Evolutionary conservation across 345 rosid species (phyloP).

Genomic region (Eutrema japonicum): DNA sequence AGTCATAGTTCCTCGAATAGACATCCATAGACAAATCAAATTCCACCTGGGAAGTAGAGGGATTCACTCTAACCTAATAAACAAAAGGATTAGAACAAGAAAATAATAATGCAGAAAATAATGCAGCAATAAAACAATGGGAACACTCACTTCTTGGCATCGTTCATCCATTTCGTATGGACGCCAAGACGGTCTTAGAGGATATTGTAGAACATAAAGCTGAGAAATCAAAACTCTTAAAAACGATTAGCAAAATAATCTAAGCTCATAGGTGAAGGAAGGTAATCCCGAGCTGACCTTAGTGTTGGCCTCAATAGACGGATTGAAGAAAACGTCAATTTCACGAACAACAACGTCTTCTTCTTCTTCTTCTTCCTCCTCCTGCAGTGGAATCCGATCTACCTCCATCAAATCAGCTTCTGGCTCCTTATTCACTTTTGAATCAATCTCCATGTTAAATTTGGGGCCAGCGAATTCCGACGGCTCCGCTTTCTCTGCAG

Average conservation of each 20-base stretch:
- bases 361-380: constrained; percentile 53
- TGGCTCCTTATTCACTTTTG: constrained; percentile 39
- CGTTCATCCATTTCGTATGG: constrained; percentile 85
- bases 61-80: constrained; percentile 82
- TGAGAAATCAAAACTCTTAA: too few relatives aligned
- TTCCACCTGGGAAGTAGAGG: constrained; percentile 58
- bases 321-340: constrained; percentile 77
- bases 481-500: constrained; percentile 23
- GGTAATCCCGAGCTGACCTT: too few relatives aligned
- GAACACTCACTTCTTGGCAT: constrained; percentile 65
- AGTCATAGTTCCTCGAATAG: constrained; percentile 59
- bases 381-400: constrained; percentile 38
- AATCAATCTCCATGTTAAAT: constrained; percentile 62
- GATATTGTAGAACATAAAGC: too few relatives aligned
- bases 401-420: constrained; percentile 49
- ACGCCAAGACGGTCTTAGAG: constrained; percentile 83
- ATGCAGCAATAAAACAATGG: not conserved
- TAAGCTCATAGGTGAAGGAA: too few relatives aligned
- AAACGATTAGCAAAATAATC: too few relatives aligned
- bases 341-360: constrained; percentile 82
- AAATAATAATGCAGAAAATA: too few relatives aligned
- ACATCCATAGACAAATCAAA: constrained; percentile 69
- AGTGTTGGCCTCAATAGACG: constrained; percentile 54
- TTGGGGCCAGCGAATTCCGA: constrained; percentile 35
- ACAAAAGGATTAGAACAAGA: constrained; percentile 7